Evolutionary conservation across 352 stramenopile species (phyloP).

Genomic region (Phytophthora niederhauseri): DNA sequence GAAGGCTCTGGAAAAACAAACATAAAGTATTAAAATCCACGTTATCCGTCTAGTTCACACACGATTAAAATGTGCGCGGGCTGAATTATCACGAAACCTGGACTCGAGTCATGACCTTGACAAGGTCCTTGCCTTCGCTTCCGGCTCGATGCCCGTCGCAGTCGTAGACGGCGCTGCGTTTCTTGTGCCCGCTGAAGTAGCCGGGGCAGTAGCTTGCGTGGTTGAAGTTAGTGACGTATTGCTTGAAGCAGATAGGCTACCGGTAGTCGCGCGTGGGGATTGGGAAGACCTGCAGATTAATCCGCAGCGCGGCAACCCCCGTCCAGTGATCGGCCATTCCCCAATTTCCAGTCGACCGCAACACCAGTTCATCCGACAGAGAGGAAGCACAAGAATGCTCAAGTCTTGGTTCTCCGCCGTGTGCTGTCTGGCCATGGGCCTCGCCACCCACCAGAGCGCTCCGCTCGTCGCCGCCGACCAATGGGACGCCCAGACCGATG

Average conservation of each 20-base stretch:
- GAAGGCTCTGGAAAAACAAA: too few species aligned
- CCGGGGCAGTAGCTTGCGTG: constrained; percentile 22
- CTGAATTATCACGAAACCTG: constrained; percentile 5
- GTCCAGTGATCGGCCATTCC: constrained; percentile 13
- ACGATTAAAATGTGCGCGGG: constrained; percentile 18
- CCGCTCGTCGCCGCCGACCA: constrained; percentile 26
- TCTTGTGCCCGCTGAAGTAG: constrained; percentile 15
- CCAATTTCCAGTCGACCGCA: constrained; percentile 28
- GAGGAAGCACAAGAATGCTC: constrained; percentile 29
- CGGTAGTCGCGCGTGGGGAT: constrained; percentile 3
- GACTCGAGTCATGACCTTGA: background rate
- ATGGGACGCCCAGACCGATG: constrained; percentile 41
- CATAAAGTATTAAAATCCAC: background rate
- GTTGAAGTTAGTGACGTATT: constrained; percentile 24
- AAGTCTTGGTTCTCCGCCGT: constrained; percentile 39
- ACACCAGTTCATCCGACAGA: constrained; percentile 8
- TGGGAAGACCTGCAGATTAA: constrained; percentile 7
- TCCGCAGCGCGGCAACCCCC: constrained; percentile 3
- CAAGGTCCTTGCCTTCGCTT: background rate
- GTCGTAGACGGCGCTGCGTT: constrained; percentile 5
- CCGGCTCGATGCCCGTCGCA: background rate
- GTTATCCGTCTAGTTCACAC: constrained; percentile 5
- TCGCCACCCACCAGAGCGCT: constrained; percentile 12
- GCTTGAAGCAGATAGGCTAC: constrained; percentile 19
- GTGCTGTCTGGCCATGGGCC: constrained; percentile 28